Conservation (phyloP, 495 filamentous ascomycete genomes). For the Neurospora terricola region DNA sequence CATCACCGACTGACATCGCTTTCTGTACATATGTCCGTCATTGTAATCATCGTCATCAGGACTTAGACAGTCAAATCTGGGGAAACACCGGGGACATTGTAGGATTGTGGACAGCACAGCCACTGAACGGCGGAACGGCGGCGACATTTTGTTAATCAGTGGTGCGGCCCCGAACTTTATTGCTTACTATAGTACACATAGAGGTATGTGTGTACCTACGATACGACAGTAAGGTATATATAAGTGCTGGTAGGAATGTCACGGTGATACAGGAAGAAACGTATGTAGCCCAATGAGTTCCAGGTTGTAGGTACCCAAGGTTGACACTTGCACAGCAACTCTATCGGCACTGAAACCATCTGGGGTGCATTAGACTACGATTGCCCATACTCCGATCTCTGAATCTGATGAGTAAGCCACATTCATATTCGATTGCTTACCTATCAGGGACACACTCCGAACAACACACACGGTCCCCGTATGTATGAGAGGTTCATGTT, state of each 20-base stretch:
- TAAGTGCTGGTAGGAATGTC: neutral
- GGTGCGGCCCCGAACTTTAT: neutral
- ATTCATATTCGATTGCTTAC: neutral
- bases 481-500: neutral
- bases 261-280: neutral
- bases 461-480: neutral
- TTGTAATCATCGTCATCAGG: neutral
- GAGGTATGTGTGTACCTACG: neutral
- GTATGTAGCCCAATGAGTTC: neutral
- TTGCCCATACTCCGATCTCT: neutral
- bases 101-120: neutral
- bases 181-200: neutral
- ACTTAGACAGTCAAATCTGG: neutral
- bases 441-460: neutral
- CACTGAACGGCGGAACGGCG: neutral
- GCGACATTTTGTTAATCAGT: neutral
- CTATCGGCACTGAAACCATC: neutral
- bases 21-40: neutral
- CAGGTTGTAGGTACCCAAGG: neutral
- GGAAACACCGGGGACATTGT: neutral
- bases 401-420: neutral
- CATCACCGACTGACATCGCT: neutral
- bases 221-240: neutral
- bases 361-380: neutral
- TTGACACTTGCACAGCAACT: neutral